These are phyloP conservation scores for Kalaharituber pfeilii DNA, from an alignment of 2,329 filamentous ascomycete genomes.

Conservation along the genomic window DNA sequence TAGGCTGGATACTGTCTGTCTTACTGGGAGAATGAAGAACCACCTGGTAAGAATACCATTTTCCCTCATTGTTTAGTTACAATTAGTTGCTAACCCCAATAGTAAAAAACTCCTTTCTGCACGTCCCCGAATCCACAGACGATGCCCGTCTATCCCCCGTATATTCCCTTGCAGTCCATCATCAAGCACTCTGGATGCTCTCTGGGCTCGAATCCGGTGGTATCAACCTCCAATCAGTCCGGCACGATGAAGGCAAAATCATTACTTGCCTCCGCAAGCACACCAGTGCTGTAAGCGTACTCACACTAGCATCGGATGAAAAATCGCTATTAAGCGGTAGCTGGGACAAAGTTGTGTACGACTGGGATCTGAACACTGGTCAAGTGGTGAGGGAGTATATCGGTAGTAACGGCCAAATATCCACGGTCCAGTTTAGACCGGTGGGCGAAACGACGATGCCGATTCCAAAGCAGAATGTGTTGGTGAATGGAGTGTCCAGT, in stretches of 20 bases:
- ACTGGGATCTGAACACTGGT: conserved; percentile 90
- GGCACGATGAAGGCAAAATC: conserved; percentile 84
- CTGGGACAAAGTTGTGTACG: conserved; percentile 87
- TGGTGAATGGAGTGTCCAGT: conserved; percentile 37
- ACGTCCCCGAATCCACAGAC: conserved; percentile 21
- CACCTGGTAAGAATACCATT: conserved; percentile 27
- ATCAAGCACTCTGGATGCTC: conserved; percentile 75
- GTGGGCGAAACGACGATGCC: not conserved
- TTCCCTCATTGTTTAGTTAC: conserved; percentile 6
- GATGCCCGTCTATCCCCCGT: conserved; percentile 55
- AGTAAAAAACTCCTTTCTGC: conserved; percentile 6
- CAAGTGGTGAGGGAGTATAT: conserved; percentile 53
- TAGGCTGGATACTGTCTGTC: conserved; percentile 81
- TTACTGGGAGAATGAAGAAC: conserved; percentile 97
- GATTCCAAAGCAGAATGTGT: conserved; percentile 8
- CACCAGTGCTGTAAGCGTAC: conserved; percentile 76
- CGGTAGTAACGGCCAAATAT: conserved; percentile 66
- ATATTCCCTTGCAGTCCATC: conserved; percentile 83
- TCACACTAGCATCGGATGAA: conserved; percentile 70
- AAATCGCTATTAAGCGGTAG: conserved; percentile 74
- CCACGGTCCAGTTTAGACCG: conserved; percentile 58
- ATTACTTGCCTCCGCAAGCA: conserved; percentile 69
- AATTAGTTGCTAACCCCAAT: conserved; percentile 16
- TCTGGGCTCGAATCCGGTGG: conserved; percentile 58
- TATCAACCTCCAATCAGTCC: conserved; percentile 83